Conservation (phyloP, 441 rosid species). For the Daphne laureola region DNA sequence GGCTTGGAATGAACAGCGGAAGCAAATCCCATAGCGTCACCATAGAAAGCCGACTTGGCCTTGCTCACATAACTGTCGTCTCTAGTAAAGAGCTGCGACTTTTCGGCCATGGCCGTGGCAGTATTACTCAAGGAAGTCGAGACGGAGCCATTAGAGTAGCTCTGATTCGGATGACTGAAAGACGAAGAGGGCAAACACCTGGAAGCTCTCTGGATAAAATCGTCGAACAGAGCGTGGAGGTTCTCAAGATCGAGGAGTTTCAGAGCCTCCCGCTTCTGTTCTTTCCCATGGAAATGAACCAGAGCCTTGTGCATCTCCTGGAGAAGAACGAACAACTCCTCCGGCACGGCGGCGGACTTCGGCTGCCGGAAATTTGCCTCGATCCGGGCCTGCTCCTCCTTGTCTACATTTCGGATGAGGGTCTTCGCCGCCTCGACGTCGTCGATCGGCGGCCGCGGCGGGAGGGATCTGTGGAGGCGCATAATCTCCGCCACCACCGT, state of each 20-base stretch:
- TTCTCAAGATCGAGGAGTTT: slow-evolving; percentile 73
- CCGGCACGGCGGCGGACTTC: slow-evolving; percentile 45
- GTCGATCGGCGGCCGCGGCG: slow-evolving; percentile 62
- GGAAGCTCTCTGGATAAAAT: slow-evolving; percentile 79
- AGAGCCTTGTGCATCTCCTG: slow-evolving; percentile 66
- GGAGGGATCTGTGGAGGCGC: slow-evolving; percentile 79
- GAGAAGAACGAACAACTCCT: slow-evolving; percentile 56
- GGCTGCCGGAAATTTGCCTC: slow-evolving; percentile 48
- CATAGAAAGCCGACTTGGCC: slow-evolving; percentile 39
- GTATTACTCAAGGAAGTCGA: slow-evolving; percentile 18
- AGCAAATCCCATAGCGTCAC: slow-evolving; percentile 34
- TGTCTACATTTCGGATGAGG: slow-evolving; percentile 63
- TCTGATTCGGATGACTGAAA: slow-evolving; percentile 5
- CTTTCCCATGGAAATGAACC: slow-evolving; percentile 46
- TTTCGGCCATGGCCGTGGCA: slow-evolving; percentile 24
- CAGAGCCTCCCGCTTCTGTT: slow-evolving; percentile 67
- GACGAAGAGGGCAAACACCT: slow-evolving; percentile 33
- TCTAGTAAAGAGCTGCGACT: slow-evolving; percentile 25
- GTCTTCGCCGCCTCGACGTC: slow-evolving; percentile 70
- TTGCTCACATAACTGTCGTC: slow-evolving; percentile 73
- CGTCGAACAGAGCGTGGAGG: slow-evolving; percentile 63
- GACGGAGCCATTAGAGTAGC: slow-evolving; percentile 24
- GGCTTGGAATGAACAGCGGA: slow-evolving; percentile 27
- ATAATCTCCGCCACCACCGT: slow-evolving; percentile 73
- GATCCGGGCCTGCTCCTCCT: slow-evolving; percentile 54